These are phyloP conservation scores for Chrysanthemum lavandulifolium DNA, from an alignment of 129 eudicot species.

Conservation along the genomic window DNA sequence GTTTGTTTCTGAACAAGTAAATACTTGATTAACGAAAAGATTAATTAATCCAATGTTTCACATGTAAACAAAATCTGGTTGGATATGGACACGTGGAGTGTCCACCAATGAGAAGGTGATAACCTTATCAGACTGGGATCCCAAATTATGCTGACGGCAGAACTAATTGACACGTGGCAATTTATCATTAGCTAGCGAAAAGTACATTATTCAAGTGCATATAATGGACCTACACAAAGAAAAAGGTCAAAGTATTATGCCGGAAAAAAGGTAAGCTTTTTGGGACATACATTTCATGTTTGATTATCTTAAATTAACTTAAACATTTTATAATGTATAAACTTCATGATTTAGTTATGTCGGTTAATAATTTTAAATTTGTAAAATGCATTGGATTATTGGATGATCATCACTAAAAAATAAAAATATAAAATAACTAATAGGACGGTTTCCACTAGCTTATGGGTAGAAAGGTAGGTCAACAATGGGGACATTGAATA, in stretches of 20 bases:
- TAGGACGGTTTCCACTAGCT: neutral
- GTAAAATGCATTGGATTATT: too few species aligned
- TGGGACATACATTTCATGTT: neutral
- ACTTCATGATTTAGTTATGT: neutral
- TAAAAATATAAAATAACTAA: neutral
- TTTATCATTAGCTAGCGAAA: neutral
- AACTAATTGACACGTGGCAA: constrained; percentile 9
- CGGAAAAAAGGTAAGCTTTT: constrained; percentile 18
- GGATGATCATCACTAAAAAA: neutral
- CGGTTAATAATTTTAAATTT: neutral
- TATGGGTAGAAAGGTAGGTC: constrained; percentile 11
- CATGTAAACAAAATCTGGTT: constrained; percentile 14
- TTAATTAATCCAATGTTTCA: too few species aligned
- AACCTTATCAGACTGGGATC: constrained; percentile 32
- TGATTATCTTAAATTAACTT: neutral
- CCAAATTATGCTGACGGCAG: constrained; percentile 6
- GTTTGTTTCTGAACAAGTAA: too few species aligned
- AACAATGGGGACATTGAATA: neutral
- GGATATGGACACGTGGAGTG: constrained; percentile 33
- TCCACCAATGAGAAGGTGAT: constrained; percentile 26
- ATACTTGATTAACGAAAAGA: too few species aligned
- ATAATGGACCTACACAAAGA: constrained; percentile 1
- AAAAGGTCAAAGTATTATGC: constrained; percentile 29
- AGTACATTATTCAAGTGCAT: constrained; percentile 11
- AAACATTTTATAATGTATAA: neutral